Percentiles rank a stretch among this genome's conserved stretches.
phyloP scores from a whole-genome alignment of 768 basidiomycete species.

The Phaeotremella skinneri region DNA sequence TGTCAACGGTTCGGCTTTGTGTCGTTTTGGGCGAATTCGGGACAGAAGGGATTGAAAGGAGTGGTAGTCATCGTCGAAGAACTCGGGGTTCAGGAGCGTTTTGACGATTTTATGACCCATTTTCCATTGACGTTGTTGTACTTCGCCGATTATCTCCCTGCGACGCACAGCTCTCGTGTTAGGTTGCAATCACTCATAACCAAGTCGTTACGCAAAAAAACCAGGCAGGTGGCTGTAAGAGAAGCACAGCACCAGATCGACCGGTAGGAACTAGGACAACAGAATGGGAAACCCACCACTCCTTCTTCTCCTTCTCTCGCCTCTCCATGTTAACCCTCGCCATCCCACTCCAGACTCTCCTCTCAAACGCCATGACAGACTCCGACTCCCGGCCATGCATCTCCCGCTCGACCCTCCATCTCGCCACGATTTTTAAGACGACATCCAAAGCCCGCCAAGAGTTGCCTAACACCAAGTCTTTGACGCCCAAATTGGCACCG shows the following conservation, averaged over 20 bases:
- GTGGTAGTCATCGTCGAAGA: slow-evolving; percentile 50
- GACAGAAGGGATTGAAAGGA: slow-evolving; percentile 18
- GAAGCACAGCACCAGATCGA: neutral
- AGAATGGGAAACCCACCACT: slow-evolving; percentile 50
- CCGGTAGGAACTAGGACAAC: neutral
- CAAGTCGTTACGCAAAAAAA: too few relatives aligned
- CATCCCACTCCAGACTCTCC: slow-evolving; percentile 56
- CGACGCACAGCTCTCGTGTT: neutral
- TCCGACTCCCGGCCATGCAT: slow-evolving; percentile 52
- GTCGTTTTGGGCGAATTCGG: slow-evolving; percentile 45
- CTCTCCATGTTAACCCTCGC: slow-evolving; percentile 78
- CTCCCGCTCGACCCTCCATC: slow-evolving; percentile 61
- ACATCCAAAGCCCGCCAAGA: slow-evolving; percentile 77
- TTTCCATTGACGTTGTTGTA: slow-evolving; percentile 58
- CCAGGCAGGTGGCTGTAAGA: neutral
- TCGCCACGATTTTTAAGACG: slow-evolving; percentile 64
- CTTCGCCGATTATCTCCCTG: slow-evolving; percentile 36
- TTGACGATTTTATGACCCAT: slow-evolving; percentile 62
- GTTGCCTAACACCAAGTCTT: slow-evolving; percentile 60
- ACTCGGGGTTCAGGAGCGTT: slow-evolving; percentile 64
- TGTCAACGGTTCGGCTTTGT: slow-evolving; percentile 53
- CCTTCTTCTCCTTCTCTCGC: slow-evolving; percentile 40
- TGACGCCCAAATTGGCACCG: slow-evolving; percentile 67
- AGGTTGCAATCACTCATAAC: neutral
- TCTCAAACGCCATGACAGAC: slow-evolving; percentile 58